Base-by-base conservation (phyloP, 2,329 filamentous ascomycete genomes). In the Exophiala alcalophila region DNA sequence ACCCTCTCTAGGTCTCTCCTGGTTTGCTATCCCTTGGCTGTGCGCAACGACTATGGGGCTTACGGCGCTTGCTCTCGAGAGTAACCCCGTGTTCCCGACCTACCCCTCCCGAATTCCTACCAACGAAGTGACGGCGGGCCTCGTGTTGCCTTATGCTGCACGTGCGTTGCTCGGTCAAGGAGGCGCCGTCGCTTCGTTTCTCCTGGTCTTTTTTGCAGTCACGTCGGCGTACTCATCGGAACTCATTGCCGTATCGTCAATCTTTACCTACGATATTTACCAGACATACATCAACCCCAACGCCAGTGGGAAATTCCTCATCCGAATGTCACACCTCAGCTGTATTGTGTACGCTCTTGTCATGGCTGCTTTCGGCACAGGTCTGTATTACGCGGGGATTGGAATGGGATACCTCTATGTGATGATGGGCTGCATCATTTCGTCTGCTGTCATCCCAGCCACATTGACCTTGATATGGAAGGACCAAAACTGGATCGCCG, bases 401-500 rank as follows among this genome's bases (percentile, higher is more conserved):
- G 83, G 79, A 9, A 91, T 94, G 85, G 88, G 88, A 8, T 92
- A 89, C 57, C 72, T 94, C 3, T 92, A 92, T 59, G 70, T 94
- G 1, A 78, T 94, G 60, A 94, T 95, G 88, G 89, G 89, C 6
- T 84, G 89, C 33, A 86, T 94, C 57, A 91, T 94, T 59, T 88
- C 83, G 0, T 79, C 84, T 0, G 88, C 86, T 2, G 87, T 94
- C 3, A 74, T 95, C 10, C 89, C 89, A 0, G 85, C 86, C 0
- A 83, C 86, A 0, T 69, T 94, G 49, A 86, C 87, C 0, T 74
- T 95, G 0, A 72, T 89, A 43, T 95, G 88, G 86, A 78, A 76
- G 37, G 78, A 83, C 1, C 87, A 94, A 61, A 87, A 86, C 58
- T 80, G 78, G 69, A 78, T 78, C 61, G 84, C 86, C 1, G 86